A percentile compares a stretch with the other conserved stretches of the same genome.
Conservation (phyloP, 129 eudicot species). For the Helianthus tuberosus region DNA sequence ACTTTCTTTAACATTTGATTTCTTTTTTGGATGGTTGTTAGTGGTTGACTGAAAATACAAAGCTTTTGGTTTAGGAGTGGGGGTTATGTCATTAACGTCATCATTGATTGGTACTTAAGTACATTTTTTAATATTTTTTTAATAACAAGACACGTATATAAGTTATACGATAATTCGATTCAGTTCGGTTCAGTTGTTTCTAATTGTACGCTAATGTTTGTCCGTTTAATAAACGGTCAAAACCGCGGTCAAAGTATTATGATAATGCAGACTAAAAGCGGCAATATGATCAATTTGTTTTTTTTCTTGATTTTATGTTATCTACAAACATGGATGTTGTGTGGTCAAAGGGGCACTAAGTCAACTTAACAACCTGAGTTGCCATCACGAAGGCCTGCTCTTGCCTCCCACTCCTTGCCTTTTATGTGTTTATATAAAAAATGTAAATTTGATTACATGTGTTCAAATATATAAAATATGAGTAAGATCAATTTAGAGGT, state of each 20-base stretch:
- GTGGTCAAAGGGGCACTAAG: slow-evolving; percentile 23
- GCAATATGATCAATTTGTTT: background rate
- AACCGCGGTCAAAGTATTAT: background rate
- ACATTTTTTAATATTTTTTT: background rate
- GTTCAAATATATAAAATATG: background rate
- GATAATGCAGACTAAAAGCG: slow-evolving; percentile 1
- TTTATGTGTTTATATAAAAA: background rate
- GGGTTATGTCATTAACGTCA: slow-evolving; percentile 31
- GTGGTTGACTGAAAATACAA: slow-evolving; percentile 57
- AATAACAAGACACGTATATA: background rate
- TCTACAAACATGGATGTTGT: slow-evolving; percentile 4
- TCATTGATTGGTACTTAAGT: slow-evolving; percentile 32
- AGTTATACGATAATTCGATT: background rate
- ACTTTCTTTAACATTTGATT: slow-evolving; percentile 17
- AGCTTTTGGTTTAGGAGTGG: slow-evolving; percentile 42
- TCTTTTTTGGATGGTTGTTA: slow-evolving; percentile 38
- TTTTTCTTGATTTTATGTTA: background rate
- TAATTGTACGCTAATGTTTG: background rate
- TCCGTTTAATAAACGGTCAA: background rate
- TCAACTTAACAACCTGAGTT: slow-evolving; percentile 48
- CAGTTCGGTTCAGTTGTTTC: background rate
- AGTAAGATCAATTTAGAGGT: background rate
- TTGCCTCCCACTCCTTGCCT: slow-evolving; percentile 29
- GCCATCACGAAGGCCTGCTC: slow-evolving; percentile 73
- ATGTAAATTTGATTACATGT: background rate